A percentile compares a stretch with the other conserved stretches of the same genome.
Conservation (phyloP, 768 basidiomycete species). For the Rhodocollybia butyracea region DNA sequence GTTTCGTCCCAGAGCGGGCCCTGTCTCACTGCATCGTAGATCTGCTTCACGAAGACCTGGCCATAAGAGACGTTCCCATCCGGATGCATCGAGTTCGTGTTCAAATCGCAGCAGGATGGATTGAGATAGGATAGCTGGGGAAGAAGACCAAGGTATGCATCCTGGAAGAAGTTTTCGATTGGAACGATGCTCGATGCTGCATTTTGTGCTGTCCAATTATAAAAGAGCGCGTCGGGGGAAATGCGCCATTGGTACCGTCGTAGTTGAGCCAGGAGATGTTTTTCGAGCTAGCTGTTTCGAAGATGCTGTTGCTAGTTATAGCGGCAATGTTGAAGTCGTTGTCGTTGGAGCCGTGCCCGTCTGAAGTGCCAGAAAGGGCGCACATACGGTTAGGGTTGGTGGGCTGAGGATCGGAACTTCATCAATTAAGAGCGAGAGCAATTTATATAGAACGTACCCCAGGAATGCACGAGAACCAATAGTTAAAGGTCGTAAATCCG, state of each 20-base stretch:
- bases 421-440: no score
- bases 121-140: conserved; percentile 27
- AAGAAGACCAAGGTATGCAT: conserved; percentile 22
- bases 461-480: conserved; percentile 28
- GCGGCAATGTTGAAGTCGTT: conserved; percentile 13
- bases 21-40: conserved; percentile 28
- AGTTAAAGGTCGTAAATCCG: conserved; percentile 25
- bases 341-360: conserved; percentile 27
- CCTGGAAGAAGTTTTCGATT: conserved; percentile 26
- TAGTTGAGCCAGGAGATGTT: conserved; percentile 26
- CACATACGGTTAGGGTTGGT: conserved; percentile 30
- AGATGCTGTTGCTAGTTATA: conserved; percentile 21
- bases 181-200: conserved; percentile 19
- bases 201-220: conserved; percentile 17
- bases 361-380: conserved; percentile 24
- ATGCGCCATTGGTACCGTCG: conserved; percentile 20
- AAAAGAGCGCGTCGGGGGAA: conserved; percentile 21
- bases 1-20: conserved; percentile 26
- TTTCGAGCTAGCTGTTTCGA: conserved; percentile 21
- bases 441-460: conserved; percentile 12
- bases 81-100: conserved; percentile 24
- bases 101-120: conserved; percentile 19
- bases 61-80: conserved; percentile 21
- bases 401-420: conserved; percentile 17
- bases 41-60: conserved; percentile 25